Evolutionary conservation across 106 monocot genomes (phyloP).

Genomic region (Platanthera guangdongensis): DNA sequence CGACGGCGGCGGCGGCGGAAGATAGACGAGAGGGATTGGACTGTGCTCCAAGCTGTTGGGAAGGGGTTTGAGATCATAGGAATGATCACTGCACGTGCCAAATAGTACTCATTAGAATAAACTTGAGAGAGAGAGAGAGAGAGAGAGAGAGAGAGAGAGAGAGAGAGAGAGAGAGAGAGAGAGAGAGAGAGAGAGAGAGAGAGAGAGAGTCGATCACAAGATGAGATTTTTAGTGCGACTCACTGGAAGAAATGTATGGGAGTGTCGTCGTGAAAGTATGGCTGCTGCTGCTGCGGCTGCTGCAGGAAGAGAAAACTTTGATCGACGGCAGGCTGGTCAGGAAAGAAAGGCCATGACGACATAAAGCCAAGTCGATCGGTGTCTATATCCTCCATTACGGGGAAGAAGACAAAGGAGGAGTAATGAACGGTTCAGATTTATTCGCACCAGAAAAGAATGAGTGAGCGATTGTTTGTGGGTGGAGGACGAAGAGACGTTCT

Average conservation of each 20-base stretch:
- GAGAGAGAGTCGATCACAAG: too few relatives aligned
- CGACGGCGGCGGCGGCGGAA: not conserved
- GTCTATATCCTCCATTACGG: not conserved
- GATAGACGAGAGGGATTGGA: not conserved
- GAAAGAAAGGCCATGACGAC: not conserved
- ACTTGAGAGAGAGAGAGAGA: not conserved
- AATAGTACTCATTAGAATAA: not conserved
- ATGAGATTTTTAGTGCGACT: not conserved
- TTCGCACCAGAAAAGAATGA: too few relatives aligned
- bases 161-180: not conserved
- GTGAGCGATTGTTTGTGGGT: too few relatives aligned
- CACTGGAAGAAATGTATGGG: not conserved
- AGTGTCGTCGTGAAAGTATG: not conserved
- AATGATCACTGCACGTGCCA: not conserved
- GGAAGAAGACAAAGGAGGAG: too few relatives aligned
- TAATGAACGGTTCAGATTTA: too few relatives aligned
- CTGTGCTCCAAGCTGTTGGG: not conserved
- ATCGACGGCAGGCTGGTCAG: not conserved
- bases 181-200: not conserved
- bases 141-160: not conserved
- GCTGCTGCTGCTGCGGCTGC: too few relatives aligned
- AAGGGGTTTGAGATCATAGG: not conserved
- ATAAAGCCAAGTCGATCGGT: not conserved
- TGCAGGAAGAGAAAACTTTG: not conserved
- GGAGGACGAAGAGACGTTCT: too few relatives aligned